Evolutionary conservation across 1,284 basidiomycete genomes (phyloP), one percentile per base, ranked within the genome.

Genomic region (Naganishia cerealis): DNA sequence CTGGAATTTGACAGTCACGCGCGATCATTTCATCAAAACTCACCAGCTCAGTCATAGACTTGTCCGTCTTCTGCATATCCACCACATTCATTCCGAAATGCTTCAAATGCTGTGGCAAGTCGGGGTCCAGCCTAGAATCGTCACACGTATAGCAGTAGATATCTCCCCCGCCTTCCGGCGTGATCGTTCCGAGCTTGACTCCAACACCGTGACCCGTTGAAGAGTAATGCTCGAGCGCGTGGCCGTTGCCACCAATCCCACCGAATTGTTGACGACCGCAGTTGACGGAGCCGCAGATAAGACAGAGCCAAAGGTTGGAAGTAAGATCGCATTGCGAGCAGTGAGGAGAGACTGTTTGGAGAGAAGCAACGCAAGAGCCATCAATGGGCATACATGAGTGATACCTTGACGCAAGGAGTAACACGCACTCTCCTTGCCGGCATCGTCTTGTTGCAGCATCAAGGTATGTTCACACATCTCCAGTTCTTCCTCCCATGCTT

Each of bases 401-500:
- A 6, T n/a, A 33, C 6, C 29, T 33, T 39, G 26, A n/a, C 8
- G 7, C 15, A 2, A 53, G 29, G 7, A 43, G n/a, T 18, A 12
- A 1, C 3, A 66, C 77, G 66, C 50, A 77, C 78, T 72, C 29
- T 77, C 57, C 1, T 77, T 77, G 0, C 73, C 72, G 0, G 76
- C 71, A 2, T 77, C 83, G 3, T 84, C 79, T 77, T 94, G 94
- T 61, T 90, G 83, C 0, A 99, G 84, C 15, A 86, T 87, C 10
- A 90, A 81, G 0, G 92, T 91, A 75, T 99, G 95, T 75, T 92
- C 88, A 82, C 95, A 99, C 3, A 91, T 81, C 0, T 84, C 76
- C 39, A 97, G 89, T 76, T 98, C 95, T 79, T 98, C 94, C 76
- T 96, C 92, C 95, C 96, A 99, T 1, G 94, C 91, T 80, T 97